Conservation (phyloP, 2,329 filamentous ascomycete genomes). For the Ambrosiella beaveri region DNA sequence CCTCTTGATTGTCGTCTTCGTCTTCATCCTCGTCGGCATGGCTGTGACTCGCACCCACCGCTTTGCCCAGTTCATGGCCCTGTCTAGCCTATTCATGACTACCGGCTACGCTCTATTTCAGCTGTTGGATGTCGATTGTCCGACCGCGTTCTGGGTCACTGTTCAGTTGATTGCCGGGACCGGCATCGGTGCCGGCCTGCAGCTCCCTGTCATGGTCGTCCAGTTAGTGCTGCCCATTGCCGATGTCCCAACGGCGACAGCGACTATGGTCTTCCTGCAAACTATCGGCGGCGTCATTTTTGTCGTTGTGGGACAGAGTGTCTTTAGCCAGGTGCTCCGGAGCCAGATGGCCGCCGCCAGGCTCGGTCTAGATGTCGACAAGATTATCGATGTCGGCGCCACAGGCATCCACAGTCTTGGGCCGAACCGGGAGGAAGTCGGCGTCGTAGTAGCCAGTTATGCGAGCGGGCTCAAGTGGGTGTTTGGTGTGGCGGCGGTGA, state of each 20-base stretch:
- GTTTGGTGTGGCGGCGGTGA: slow-evolving; percentile 8
- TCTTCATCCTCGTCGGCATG: slow-evolving; percentile 19
- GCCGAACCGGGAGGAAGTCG: neutral
- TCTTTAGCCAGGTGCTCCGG: slow-evolving; percentile 21
- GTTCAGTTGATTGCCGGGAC: slow-evolving; percentile 18
- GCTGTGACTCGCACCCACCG: slow-evolving; percentile 22
- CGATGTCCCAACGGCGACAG: slow-evolving; percentile 30
- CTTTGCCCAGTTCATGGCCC: slow-evolving; percentile 24
- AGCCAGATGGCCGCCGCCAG: neutral
- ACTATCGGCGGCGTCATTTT: slow-evolving; percentile 30
- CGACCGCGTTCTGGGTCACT: slow-evolving; percentile 8
- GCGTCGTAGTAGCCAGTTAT: slow-evolving; percentile 3
- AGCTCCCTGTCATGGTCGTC: slow-evolving; percentile 28
- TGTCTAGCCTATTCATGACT: slow-evolving; percentile 17
- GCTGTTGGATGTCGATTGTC: slow-evolving; percentile 20
- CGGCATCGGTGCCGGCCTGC: slow-evolving; percentile 25
- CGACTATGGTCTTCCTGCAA: slow-evolving; percentile 30
- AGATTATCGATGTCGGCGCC: slow-evolving; percentile 2
- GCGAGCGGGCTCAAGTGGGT: slow-evolving; percentile 4
- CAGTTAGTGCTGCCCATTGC: slow-evolving; percentile 26
- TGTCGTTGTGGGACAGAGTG: slow-evolving; percentile 32
- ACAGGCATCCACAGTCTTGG: slow-evolving; percentile 5
- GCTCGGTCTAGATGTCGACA: neutral
- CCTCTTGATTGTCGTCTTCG: slow-evolving; percentile 21
- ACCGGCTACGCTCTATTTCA: slow-evolving; percentile 23